Evolutionary conservation across 1,284 basidiomycete species (phyloP), one percentile per base, ranked within the genome.

Genomic region (Xerocomus nothofagi): DNA sequence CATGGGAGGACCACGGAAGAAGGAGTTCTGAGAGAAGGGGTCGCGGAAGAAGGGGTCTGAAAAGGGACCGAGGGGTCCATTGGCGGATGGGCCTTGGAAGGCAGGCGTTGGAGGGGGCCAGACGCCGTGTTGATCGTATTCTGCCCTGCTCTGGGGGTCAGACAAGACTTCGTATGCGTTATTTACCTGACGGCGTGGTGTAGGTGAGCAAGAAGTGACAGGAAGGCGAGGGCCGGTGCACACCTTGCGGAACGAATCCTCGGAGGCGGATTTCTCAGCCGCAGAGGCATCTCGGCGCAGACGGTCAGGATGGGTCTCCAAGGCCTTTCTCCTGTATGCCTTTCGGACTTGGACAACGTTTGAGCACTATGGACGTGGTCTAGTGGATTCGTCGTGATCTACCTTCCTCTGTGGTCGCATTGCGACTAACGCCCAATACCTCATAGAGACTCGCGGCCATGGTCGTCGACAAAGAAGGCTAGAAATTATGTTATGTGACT

Each of bases 111-210:
- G 83, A 14, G 84, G 84, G 12, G 88, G 88, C 82, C 84, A 91
- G 41, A 81, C 73, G 34, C 88, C 86, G 56, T 83, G 70, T 20
- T 66, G 63, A 61, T 91, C 88, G 65, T 90, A 91, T n/a, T 76
- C 53, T 78, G 87, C 15, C 40, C 78, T 72, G 36, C 68, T 79
- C 36, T 70, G 58, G 1, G 69, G 54, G 53, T 80, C 71, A 32
- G 54, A 70, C 39, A 80, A 59, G 12, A 80, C 71, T 56, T 80
- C 77, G 49, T 79, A 79, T 14, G 79, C 79, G 29, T 78, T 77
- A 43, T 75, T 79, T 11, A 79, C 70, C 71, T 78, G 47, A 24
- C 23, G 6, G 39, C 20, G 11, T 11, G 38, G 27, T 1, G 43
- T 44, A 3, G 47, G 43, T 51, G 21, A 54, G 44, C 4, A 4